A percentile compares a stretch with the other conserved stretches of the same genome.
phyloP scores from a whole-genome alignment of 352 stramenopile species.

The Elongisporangium anandrum region DNA sequence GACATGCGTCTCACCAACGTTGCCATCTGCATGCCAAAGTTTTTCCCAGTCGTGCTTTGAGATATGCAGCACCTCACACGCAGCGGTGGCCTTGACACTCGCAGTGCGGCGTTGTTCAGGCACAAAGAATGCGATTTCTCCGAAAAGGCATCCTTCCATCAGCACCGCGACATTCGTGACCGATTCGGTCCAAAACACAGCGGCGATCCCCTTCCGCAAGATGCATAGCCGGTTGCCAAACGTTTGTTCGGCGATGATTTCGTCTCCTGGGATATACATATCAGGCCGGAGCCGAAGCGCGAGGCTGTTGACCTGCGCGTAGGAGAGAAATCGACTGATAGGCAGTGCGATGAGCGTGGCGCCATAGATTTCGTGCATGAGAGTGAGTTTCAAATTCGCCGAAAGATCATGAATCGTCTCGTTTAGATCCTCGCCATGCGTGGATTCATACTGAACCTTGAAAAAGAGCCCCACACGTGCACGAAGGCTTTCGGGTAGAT shows the following conservation, averaged over 20 bases:
- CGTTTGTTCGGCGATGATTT: slow-evolving; percentile 53
- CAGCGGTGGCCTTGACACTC: slow-evolving; percentile 50
- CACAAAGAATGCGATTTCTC: slow-evolving; percentile 69
- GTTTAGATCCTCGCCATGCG: slow-evolving; percentile 40
- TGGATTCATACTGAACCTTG: slow-evolving; percentile 48
- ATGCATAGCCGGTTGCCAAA: slow-evolving; percentile 55
- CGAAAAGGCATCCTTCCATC: slow-evolving; percentile 59
- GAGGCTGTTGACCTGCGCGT: slow-evolving; percentile 62
- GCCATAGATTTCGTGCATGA: slow-evolving; percentile 76
- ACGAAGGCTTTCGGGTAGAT: slow-evolving; percentile 35
- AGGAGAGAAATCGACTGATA: slow-evolving; percentile 54
- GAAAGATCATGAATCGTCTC: slow-evolving; percentile 54
- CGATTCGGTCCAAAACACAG: slow-evolving; percentile 49
- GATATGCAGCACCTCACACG: slow-evolving; percentile 62
- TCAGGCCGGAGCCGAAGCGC: slow-evolving; percentile 55
- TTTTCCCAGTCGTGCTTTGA: slow-evolving; percentile 60
- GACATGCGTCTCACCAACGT: slow-evolving; percentile 34
- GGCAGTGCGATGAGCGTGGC: slow-evolving; percentile 34
- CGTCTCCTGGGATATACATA: slow-evolving; percentile 67
- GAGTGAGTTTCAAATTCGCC: slow-evolving; percentile 60
- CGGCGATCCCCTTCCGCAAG: slow-evolving; percentile 44
- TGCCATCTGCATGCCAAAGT: slow-evolving; percentile 33
- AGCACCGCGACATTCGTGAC: slow-evolving; percentile 51
- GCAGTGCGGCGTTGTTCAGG: slow-evolving; percentile 48
- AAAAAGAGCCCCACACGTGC: slow-evolving; percentile 61